Evolutionary conservation across 306 rosid genomes (phyloP).

Genomic region (Cicer chorassanicum): DNA sequence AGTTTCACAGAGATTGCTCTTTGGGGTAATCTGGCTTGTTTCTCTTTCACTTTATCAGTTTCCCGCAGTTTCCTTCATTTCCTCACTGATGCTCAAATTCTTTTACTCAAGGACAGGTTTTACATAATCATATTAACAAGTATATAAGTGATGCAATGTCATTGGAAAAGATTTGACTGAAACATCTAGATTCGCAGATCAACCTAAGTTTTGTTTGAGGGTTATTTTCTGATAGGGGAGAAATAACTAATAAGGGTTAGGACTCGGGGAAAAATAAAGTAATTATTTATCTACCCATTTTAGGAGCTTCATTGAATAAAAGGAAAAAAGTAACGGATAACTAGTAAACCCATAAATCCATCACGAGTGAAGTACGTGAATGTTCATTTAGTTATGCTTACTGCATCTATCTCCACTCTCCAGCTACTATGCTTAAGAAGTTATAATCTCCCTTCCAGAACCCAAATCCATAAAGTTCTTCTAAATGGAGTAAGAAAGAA

Average conservation of each 20-base stretch:
- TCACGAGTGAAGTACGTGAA: constrained; percentile 10
- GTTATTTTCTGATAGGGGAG: constrained; percentile 4
- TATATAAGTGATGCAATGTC: constrained; percentile 2
- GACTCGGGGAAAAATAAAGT: background rate
- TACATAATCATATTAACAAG: constrained; percentile 2
- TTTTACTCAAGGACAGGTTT: background rate
- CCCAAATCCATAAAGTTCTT: constrained; percentile 21
- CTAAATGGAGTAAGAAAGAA: background rate
- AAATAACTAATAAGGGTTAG: constrained; percentile 1
- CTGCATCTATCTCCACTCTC: constrained; percentile 22
- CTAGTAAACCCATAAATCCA: constrained; percentile 21
- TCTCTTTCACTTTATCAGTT: background rate
- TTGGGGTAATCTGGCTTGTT: background rate
- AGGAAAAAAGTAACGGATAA: background rate
- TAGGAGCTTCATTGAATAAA: constrained; percentile 9
- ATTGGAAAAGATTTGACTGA: constrained; percentile 21
- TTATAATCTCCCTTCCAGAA: constrained; percentile 35
- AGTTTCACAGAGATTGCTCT: background rate
- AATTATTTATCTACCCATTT: constrained; percentile 8
- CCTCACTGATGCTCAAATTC: background rate
- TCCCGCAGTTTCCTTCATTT: background rate
- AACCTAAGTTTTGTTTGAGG: background rate
- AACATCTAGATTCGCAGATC: constrained; percentile 19
- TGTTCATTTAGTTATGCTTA: constrained; percentile 21
- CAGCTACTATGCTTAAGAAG: constrained; percentile 28